phyloP scores from a whole-genome alignment of 176 grass and related monocot genomes.

The Poa pratensis region DNA sequence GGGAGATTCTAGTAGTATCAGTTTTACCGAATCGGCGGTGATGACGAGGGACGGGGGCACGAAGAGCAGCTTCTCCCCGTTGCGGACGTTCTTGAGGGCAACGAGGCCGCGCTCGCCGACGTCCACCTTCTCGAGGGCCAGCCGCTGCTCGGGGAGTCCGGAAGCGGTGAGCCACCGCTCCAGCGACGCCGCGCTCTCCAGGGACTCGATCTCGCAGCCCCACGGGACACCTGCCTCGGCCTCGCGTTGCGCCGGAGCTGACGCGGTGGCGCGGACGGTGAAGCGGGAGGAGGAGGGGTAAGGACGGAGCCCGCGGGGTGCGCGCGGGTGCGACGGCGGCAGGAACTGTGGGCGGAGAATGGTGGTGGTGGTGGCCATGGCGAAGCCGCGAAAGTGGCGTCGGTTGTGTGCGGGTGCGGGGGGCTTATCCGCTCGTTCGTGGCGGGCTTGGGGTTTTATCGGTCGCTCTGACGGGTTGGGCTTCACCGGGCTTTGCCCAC shows the following conservation, averaged over 20 bases:
- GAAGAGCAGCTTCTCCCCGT: constrained; percentile 96
- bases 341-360: constrained; percentile 49
- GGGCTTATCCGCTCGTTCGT: constrained; percentile 44
- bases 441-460: constrained; percentile 10
- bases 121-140: constrained; percentile 75
- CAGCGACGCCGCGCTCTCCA: constrained; percentile 79
- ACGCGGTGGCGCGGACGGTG: constrained; percentile 24
- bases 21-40: constrained; percentile 73
- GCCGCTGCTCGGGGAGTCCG: constrained; percentile 74
- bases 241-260: constrained; percentile 41
- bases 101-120: constrained; percentile 94
- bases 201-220: constrained; percentile 95
- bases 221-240: constrained; percentile 51
- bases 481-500: background rate
- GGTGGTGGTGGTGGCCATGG: constrained; percentile 50
- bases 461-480: background rate
- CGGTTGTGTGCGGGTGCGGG: constrained; percentile 10
- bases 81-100: constrained; percentile 85
- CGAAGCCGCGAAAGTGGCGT: constrained; percentile 37
- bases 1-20: background rate
- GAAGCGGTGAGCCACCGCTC: constrained; percentile 82
- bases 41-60: constrained; percentile 95
- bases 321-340: constrained; percentile 33
- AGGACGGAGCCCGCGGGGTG: constrained; percentile 18
- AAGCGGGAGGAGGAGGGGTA: background rate